Base-by-base conservation (phyloP, 352 stramenopile genomes). In the Phytophthora sp. region DNA sequence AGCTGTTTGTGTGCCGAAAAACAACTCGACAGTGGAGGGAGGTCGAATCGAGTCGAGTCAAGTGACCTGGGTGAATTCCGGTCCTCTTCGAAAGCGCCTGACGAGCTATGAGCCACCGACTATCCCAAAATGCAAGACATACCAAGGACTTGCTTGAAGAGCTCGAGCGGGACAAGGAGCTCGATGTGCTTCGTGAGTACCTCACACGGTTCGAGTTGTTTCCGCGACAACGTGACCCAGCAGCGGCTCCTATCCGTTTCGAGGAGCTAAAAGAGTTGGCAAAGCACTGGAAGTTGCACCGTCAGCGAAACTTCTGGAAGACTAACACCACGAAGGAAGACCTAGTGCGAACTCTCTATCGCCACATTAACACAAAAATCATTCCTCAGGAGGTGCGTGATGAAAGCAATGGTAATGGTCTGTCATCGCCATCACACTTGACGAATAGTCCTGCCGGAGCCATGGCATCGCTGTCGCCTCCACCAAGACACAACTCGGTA, bases 201-300 rank as follows among this genome's bases (percentile, higher is more conserved):
- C 69, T 97, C 12, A 89, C 79, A n/a, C 72, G 84, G 0, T 90
- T 94, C 28, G 69, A 91, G 31, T 49, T 97, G 27, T 96, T 95
- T 37, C 84, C 86, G 1, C 66, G 80, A 7, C 79, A 90, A 45
- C 84, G 85, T 10, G 88, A 96, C 44, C 82, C 84, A 0, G 73
- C 79, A 13, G 74, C 84, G 23, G 87, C 87, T 2, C 82, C 82
- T 9, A 97, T 97, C 52, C 89, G 87, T 13, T 92, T 92, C n/a
- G 89, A 97, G 60, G 88, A 97, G 59, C 72, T 97, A n/a, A 96
- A 96, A 57, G 91, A 97, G 52, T 70, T 97, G 10, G 87, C 93
- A 1, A 92, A 95, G 41, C 82, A 95, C 61, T 97, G 88, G 87
- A 97, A 97, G 53, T 69, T 97, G 5, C 88, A 97, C 44, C 85